These are phyloP conservation scores for Monosporascus sp. DNA, from an alignment of 2,329 filamentous ascomycete genomes.

Conservation along the genomic window DNA sequence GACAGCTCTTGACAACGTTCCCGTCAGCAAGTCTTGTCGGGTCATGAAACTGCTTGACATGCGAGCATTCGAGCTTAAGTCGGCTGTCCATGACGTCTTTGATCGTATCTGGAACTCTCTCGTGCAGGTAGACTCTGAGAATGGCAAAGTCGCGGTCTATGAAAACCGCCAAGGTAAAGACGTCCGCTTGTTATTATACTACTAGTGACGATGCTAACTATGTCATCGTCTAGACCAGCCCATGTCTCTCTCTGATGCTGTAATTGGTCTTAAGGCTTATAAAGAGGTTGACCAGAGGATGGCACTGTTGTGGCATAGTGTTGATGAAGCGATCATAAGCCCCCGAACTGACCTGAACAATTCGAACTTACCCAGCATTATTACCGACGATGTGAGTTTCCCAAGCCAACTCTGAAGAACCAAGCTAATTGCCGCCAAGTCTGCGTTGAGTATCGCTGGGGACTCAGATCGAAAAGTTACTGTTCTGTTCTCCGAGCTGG, in stretches of 20 bases:
- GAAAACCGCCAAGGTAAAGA: slow-evolving; percentile 43
- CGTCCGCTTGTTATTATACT: not conserved
- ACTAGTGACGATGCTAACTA: not conserved
- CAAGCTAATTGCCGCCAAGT: slow-evolving; percentile 26
- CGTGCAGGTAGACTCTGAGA: slow-evolving; percentile 55
- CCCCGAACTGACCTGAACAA: slow-evolving; percentile 49
- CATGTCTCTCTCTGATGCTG: slow-evolving; percentile 49
- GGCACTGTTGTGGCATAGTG: slow-evolving; percentile 54
- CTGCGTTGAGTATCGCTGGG: slow-evolving; percentile 38
- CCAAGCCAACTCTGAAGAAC: not conserved
- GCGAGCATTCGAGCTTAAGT: slow-evolving; percentile 61
- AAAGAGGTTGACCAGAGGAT: slow-evolving; percentile 58
- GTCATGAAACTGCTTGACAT: slow-evolving; percentile 60
- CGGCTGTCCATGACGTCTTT: slow-evolving; percentile 60
- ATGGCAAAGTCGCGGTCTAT: slow-evolving; percentile 51
- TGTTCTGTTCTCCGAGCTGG: slow-evolving; percentile 49
- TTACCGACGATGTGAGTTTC: slow-evolving; percentile 34
- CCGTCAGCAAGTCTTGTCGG: slow-evolving; percentile 55
- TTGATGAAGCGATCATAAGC: slow-evolving; percentile 56
- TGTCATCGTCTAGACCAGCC: slow-evolving; percentile 37
- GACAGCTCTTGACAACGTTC: slow-evolving; percentile 52
- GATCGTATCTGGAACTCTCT: slow-evolving; percentile 66
- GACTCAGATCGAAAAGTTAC: slow-evolving; percentile 41
- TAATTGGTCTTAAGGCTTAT: slow-evolving; percentile 52
- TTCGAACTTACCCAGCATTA: slow-evolving; percentile 33